Evolutionary conservation across 2,329 filamentous ascomycete species (phyloP).

Genomic region (Aspergillus calidoustus): DNA sequence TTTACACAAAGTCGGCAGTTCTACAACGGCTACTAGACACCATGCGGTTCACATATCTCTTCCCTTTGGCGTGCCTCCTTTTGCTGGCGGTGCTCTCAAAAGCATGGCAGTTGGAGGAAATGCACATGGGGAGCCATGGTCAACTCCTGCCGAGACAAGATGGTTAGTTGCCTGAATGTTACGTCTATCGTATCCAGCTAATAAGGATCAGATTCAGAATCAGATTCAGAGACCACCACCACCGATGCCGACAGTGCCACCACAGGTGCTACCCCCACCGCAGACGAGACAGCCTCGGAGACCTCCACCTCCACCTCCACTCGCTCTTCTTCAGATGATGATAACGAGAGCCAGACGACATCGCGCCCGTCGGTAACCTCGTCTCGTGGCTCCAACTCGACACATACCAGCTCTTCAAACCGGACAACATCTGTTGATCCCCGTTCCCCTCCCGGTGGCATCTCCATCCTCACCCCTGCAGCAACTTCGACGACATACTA

Average conservation of each 20-base stretch:
- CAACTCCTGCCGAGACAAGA: conserved; percentile 31
- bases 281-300: conserved; percentile 23
- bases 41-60: conserved; percentile 39
- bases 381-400: conserved; percentile 24
- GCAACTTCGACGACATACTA: conserved; percentile 60
- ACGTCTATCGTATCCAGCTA: neutral
- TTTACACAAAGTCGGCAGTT: neutral
- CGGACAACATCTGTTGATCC: conserved; percentile 54
- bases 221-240: conserved; percentile 21
- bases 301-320: conserved; percentile 21
- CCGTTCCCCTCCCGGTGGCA: conserved; percentile 61
- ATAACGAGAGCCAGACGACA: conserved; percentile 13
- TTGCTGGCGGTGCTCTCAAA: conserved; percentile 37
- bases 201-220: neutral
- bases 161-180: conserved; percentile 23
- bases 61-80: conserved; percentile 40
- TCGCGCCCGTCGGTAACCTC: neutral
- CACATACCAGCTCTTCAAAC: conserved; percentile 32
- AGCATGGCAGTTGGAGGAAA: conserved; percentile 34
- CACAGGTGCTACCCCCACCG: conserved; percentile 21
- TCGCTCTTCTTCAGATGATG: conserved; percentile 6
- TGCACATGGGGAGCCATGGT: conserved; percentile 23
- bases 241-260: conserved; percentile 25
- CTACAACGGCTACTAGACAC: conserved; percentile 16
- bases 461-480: conserved; percentile 65